These are phyloP conservation scores for Aspergillus unguis DNA, from an alignment of 2,329 filamentous ascomycete genomes.

Conservation along the genomic window DNA sequence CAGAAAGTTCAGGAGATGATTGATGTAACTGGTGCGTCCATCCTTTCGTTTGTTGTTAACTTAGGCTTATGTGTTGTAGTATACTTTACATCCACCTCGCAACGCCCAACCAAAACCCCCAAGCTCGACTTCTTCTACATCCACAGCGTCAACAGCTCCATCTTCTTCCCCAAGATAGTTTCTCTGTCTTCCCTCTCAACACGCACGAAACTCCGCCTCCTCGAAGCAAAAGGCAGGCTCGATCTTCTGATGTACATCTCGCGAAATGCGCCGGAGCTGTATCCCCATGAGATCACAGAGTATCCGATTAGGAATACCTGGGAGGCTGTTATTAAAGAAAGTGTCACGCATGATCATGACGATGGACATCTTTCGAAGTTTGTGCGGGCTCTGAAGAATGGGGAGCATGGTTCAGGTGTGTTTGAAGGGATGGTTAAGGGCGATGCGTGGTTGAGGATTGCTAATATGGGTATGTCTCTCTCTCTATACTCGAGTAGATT, in stretches of 20 bases:
- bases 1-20: constrained; percentile 66
- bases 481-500: neutral
- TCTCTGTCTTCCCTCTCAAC: constrained; percentile 59
- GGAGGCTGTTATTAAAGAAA: constrained; percentile 46
- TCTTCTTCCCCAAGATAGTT: constrained; percentile 68
- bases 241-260: constrained; percentile 74
- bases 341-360: constrained; percentile 52
- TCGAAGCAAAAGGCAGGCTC: constrained; percentile 77
- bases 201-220: constrained; percentile 62
- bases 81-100: constrained; percentile 60
- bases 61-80: constrained; percentile 27
- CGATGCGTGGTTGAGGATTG: constrained; percentile 46
- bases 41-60: neutral
- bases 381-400: constrained; percentile 65
- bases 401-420: constrained; percentile 49
- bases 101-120: constrained; percentile 60
- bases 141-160: constrained; percentile 72
- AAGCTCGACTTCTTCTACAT: constrained; percentile 84
- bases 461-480: constrained; percentile 40
- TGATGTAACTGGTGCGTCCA: constrained; percentile 53
- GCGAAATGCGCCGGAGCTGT: constrained; percentile 60
- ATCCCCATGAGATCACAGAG: constrained; percentile 55
- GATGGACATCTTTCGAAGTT: constrained; percentile 83
- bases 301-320: constrained; percentile 57
- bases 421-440: constrained; percentile 38